Conservation (phyloP, 2,329 filamentous ascomycete species). For the Paecilomyces sp. region DNA sequence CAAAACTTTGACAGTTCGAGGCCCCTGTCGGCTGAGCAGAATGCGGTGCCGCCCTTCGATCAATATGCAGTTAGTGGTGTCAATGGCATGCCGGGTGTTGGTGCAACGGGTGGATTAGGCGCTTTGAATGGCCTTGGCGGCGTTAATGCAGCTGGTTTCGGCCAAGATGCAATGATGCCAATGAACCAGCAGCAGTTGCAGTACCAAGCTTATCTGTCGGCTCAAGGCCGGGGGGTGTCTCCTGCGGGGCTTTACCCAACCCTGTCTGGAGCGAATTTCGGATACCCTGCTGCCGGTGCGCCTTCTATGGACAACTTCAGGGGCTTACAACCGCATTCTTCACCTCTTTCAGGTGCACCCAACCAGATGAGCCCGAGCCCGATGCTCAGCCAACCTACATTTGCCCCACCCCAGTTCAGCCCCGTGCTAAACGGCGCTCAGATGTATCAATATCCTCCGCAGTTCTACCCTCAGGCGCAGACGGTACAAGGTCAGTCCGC, state of each 20-base stretch:
- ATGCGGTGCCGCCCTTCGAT: slow-evolving; percentile 27
- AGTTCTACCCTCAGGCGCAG: slow-evolving; percentile 41
- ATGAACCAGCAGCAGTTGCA: slow-evolving; percentile 47
- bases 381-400: slow-evolving; percentile 43
- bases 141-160: slow-evolving; percentile 25
- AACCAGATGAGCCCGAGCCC: slow-evolving; percentile 31
- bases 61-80: slow-evolving; percentile 30
- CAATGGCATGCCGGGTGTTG: slow-evolving; percentile 15
- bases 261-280: slow-evolving; percentile 38
- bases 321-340: slow-evolving; percentile 30
- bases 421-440: slow-evolving; percentile 36
- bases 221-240: slow-evolving; percentile 36
- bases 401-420: slow-evolving; percentile 38
- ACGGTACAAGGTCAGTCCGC: slow-evolving; percentile 35
- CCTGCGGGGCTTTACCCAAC: slow-evolving; percentile 39
- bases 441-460: slow-evolving; percentile 49
- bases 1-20: slow-evolving; percentile 30
- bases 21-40: slow-evolving; percentile 29
- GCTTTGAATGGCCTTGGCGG: slow-evolving; percentile 21
- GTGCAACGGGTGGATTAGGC: slow-evolving; percentile 12
- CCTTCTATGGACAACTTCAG: slow-evolving; percentile 35
- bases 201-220: slow-evolving; percentile 50
- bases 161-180: slow-evolving; percentile 32
- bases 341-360: slow-evolving; percentile 27
- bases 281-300: slow-evolving; percentile 32